Evolutionary conservation across 176 grass and related monocot species (phyloP).

Genomic region (Miscanthus lutarioriparius): DNA sequence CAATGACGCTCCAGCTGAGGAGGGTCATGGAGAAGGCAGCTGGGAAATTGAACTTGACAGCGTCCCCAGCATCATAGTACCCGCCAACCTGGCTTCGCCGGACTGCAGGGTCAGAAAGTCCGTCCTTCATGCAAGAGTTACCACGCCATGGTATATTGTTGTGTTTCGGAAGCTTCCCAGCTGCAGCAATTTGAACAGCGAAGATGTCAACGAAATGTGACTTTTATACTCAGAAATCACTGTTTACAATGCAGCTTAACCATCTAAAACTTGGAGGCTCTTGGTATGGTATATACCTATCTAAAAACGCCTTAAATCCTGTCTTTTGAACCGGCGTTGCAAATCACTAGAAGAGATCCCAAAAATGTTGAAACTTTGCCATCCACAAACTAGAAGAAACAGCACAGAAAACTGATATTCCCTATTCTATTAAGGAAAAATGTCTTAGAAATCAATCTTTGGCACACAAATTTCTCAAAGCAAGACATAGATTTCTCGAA

Average conservation of each 20-base stretch:
- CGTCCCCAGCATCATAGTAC: slow-evolving; percentile 75
- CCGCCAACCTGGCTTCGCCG: slow-evolving; percentile 67
- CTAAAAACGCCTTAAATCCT: not conserved
- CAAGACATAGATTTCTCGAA: not conserved
- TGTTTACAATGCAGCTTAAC: not conserved
- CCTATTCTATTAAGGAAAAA: not conserved
- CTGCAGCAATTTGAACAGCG: slow-evolving; percentile 42
- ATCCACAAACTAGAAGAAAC: not conserved
- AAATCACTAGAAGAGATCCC: not conserved
- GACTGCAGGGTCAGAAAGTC: slow-evolving; percentile 57
- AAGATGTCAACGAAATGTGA: not conserved
- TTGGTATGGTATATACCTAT: not conserved
- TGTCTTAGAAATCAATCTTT: not conserved
- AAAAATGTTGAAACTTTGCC: not conserved
- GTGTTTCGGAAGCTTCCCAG: slow-evolving; percentile 80
- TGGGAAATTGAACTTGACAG: slow-evolving; percentile 89
- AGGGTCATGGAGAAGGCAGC: slow-evolving; percentile 86
- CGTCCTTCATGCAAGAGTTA: slow-evolving; percentile 85
- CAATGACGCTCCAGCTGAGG: slow-evolving; percentile 93
- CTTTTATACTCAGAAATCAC: not conserved
- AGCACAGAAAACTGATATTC: not conserved
- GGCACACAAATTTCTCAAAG: not conserved
- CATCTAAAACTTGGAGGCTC: not conserved
- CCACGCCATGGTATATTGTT: slow-evolving; percentile 83
- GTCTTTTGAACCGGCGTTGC: not conserved